Percentiles rank a stretch among this genome's conserved stretches.
Conservation (phyloP, 1,139 yeast genomes). For the Geotrichum macrosporum region DNA sequence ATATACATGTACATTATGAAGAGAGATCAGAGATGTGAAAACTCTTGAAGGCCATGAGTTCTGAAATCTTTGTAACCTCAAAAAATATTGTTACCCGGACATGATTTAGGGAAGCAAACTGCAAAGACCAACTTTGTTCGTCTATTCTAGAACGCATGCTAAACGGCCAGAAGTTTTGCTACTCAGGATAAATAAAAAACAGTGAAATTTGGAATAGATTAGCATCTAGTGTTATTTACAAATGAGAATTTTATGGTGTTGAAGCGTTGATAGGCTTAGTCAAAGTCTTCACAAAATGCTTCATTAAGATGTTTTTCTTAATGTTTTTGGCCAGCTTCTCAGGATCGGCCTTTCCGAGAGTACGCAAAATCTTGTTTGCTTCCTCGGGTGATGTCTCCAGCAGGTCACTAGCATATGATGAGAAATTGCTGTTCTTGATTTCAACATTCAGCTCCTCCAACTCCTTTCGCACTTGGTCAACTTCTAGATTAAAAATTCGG, state of each 20-base stretch:
- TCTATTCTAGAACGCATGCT: too few species aligned
- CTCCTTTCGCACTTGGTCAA: conserved; percentile 29
- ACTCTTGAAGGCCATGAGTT: neutral
- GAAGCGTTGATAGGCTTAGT: conserved; percentile 3
- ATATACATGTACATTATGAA: conserved; percentile 15
- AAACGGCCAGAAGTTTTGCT: too few species aligned
- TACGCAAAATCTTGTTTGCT: conserved; percentile 32
- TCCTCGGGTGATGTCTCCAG: conserved; percentile 34
- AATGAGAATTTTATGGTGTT: neutral
- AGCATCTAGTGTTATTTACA: conserved; percentile 4
- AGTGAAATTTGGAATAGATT: neutral
- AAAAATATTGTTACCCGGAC: neutral
- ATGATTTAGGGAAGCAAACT: too few species aligned
- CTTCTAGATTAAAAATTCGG: conserved; percentile 31
- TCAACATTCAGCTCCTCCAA: conserved; percentile 30
- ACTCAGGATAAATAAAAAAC: too few species aligned
- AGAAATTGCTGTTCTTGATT: conserved; percentile 29
- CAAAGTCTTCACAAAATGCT: conserved; percentile 30
- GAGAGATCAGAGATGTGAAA: neutral
- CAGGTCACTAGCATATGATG: conserved; percentile 30
- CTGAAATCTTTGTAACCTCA: neutral
- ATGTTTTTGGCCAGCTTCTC: conserved; percentile 29
- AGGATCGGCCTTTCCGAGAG: conserved; percentile 33
- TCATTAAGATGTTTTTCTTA: conserved; percentile 37
- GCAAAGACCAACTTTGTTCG: too few species aligned